Percentiles rank a stretch among this genome's conserved stretches.
These are phyloP conservation scores for Phymatotrichopsis omnivora DNA, from an alignment of 2,329 filamentous ascomycete species.

Conservation along the genomic window DNA sequence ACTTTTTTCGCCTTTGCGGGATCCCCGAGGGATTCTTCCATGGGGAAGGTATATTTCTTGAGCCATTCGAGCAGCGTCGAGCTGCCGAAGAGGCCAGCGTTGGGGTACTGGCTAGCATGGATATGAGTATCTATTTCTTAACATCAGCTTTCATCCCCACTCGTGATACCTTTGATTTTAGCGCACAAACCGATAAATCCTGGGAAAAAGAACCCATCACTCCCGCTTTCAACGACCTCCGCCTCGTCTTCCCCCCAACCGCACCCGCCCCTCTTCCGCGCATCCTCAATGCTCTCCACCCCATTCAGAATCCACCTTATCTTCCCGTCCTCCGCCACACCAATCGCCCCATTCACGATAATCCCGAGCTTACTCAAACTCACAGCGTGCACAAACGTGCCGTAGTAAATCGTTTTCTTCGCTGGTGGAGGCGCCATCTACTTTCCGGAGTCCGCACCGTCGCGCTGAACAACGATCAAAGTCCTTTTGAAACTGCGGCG, in stretches of 20 bases:
- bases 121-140: conserved; percentile 69
- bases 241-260: conserved; percentile 1
- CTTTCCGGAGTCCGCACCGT: no score
- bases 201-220: conserved; percentile 67
- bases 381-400: conserved; percentile 51
- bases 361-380: conserved; percentile 43
- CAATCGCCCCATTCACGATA: conserved; percentile 31
- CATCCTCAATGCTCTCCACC: conserved; percentile 29
- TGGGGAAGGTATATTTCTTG: conserved; percentile 85
- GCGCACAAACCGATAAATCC: conserved; percentile 64
- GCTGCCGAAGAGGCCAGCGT: conserved; percentile 86
- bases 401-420: conserved; percentile 42
- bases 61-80: conserved; percentile 90
- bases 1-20: conserved; percentile 54
- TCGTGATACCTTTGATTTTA: background rate
- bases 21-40: conserved; percentile 66
- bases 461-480: no score
- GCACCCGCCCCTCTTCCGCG: conserved; percentile 19
- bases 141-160: background rate
- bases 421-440: conserved; percentile 13
- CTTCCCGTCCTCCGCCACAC: conserved; percentile 39
- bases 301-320: conserved; percentile 32
- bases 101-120: conserved; percentile 90
- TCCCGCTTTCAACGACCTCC: conserved; percentile 21
- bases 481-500: no score